Evolutionary conservation across 306 rosid species (phyloP).

Genomic region (Arachis stenosperma): DNA sequence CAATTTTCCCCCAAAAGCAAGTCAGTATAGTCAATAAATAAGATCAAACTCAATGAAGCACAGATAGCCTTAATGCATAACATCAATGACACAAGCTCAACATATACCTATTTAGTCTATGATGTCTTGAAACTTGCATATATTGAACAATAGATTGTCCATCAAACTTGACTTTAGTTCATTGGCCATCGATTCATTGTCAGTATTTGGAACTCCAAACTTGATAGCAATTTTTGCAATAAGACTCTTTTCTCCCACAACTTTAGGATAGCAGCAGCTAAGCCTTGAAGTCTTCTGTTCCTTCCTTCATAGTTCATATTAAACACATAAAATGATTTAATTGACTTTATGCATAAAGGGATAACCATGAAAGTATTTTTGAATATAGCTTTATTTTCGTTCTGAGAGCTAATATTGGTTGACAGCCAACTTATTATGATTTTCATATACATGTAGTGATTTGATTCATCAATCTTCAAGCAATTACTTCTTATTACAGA

Average conservation of each 20-base stretch:
- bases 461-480: constrained; percentile 9
- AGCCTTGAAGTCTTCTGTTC: constrained; percentile 84
- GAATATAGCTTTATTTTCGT: background rate
- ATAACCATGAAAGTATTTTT: constrained; percentile 23
- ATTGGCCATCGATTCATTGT: constrained; percentile 73
- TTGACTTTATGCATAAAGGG: constrained; percentile 29
- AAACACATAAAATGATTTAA: constrained; percentile 27
- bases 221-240: constrained; percentile 81
- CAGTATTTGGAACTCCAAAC: constrained; percentile 70
- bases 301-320: constrained; percentile 57
- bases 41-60: too few species aligned
- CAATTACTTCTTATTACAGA: constrained; percentile 4
- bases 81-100: constrained; percentile 13
- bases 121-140: constrained; percentile 25
- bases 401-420: background rate
- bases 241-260: constrained; percentile 88
- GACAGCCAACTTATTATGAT: constrained; percentile 19
- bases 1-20: too few species aligned
- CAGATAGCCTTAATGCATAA: constrained; percentile 1
- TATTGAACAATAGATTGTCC: constrained; percentile 15
- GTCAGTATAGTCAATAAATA: too few species aligned
- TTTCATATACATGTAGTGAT: constrained; percentile 8
- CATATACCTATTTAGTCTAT: background rate
- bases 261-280: constrained; percentile 77
- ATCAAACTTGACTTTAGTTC: constrained; percentile 78